Percentiles rank a stretch among this genome's conserved stretches.
Conservation (phyloP, 1,284 basidiomycete genomes). For the Microbotryum silenes-acaulis region DNA sequence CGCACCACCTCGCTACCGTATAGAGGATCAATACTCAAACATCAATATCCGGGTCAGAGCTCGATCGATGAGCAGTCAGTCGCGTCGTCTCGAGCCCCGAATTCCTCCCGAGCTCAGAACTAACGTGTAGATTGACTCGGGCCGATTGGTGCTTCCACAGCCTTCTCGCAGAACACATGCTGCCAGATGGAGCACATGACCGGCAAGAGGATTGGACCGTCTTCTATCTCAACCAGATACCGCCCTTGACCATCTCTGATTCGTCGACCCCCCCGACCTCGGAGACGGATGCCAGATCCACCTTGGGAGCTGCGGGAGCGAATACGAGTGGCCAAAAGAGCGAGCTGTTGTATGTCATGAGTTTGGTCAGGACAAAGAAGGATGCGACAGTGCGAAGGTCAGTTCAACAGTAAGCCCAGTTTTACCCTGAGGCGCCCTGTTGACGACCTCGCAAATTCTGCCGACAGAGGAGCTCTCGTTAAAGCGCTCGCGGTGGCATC, state of each 20-base stretch:
- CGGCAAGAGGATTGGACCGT: slow-evolving; percentile 96
- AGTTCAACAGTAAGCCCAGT: slow-evolving; percentile 33
- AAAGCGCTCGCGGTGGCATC: slow-evolving; percentile 96
- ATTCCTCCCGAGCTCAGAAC: not conserved
- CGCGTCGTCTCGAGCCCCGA: too few relatives aligned
- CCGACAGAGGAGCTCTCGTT: slow-evolving; percentile 76
- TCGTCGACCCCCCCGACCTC: slow-evolving; percentile 33
- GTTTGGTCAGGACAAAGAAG: slow-evolving; percentile 89
- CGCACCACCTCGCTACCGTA: too few relatives aligned
- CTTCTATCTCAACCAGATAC: slow-evolving; percentile 91
- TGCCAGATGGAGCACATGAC: slow-evolving; percentile 93
- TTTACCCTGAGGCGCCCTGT: not conserved
- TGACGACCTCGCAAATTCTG: too few relatives aligned
- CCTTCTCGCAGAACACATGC: slow-evolving; percentile 91
- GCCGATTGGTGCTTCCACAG: slow-evolving; percentile 44
- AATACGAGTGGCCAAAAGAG: not conserved
- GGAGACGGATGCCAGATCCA: not conserved
- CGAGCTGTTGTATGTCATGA: slow-evolving; percentile 82
- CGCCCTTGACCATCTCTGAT: slow-evolving; percentile 66
- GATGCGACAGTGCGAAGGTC: slow-evolving; percentile 78
- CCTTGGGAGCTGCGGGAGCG: too few relatives aligned
- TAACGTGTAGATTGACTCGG: too few relatives aligned
- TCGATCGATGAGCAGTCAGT: slow-evolving; percentile 83
- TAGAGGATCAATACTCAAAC: slow-evolving; percentile 74
- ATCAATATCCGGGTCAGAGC: slow-evolving; percentile 86